Evolutionary conservation across 2,329 filamentous ascomycete species (phyloP).

Genomic region (Rasamsonia emersonii): DNA sequence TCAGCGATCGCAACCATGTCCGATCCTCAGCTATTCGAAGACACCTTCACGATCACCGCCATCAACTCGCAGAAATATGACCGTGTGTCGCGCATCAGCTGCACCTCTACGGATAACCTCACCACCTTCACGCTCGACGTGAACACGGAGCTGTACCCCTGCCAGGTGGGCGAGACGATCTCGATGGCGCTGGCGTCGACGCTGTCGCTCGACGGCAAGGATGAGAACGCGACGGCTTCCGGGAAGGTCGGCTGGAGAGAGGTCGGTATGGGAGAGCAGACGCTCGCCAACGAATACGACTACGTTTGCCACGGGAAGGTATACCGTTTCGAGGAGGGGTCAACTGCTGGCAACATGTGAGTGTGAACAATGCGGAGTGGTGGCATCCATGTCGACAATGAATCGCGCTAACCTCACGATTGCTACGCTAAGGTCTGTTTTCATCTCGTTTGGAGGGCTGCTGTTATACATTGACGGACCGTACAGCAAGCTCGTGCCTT

Average conservation of each 20-base stretch:
- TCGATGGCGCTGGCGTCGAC: slow-evolving; percentile 78
- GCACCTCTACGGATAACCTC: slow-evolving; percentile 63
- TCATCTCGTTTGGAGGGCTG: slow-evolving; percentile 86
- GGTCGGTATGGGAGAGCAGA: slow-evolving; percentile 47
- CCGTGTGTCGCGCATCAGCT: slow-evolving; percentile 78
- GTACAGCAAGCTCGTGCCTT: slow-evolving; percentile 85
- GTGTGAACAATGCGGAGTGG: slow-evolving; percentile 26
- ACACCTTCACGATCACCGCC: slow-evolving; percentile 73
- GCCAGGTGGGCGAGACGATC: slow-evolving; percentile 63
- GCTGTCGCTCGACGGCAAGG: slow-evolving; percentile 78
- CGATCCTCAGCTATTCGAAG: slow-evolving; percentile 89
- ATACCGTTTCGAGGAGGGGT: slow-evolving; percentile 46
- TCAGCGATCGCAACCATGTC: slow-evolving; percentile 49
- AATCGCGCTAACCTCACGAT: no score
- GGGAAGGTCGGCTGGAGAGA: slow-evolving; percentile 66
- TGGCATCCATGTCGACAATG: no score
- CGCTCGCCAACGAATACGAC: slow-evolving; percentile 45
- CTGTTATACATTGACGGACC: slow-evolving; percentile 87
- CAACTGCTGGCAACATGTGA: slow-evolving; percentile 73
- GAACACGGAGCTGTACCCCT: slow-evolving; percentile 86
- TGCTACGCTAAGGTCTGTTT: slow-evolving; percentile 68
- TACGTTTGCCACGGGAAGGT: slow-evolving; percentile 46
- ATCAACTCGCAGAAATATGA: slow-evolving; percentile 88
- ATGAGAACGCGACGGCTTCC: slow-evolving; percentile 60
- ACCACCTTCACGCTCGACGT: slow-evolving; percentile 81